Base-by-base conservation (phyloP, 306 rosid species). In the Ormosia emarginata region DNA sequence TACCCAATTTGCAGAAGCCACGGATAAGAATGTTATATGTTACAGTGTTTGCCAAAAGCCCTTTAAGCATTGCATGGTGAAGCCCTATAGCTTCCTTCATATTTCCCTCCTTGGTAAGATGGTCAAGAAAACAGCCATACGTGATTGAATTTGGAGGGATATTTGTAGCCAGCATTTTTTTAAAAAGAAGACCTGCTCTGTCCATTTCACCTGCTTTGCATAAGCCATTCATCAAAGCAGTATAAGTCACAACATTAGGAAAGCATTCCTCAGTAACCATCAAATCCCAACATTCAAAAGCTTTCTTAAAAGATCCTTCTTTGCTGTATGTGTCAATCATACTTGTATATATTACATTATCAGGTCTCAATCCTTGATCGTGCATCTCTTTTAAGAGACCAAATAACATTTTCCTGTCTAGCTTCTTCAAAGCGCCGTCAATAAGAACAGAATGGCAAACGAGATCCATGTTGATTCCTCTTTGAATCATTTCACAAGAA, bases 11-110 rank as follows among this genome's bases (percentile, higher is more conserved):
- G 89, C 94, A 95, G 82, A 91, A 95, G 80, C 97, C 95, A 11
- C 94, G 87, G 47, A 95, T 89, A 62, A 95, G 95, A 79, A 91
- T 90, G 86, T 93, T 95, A 77, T 89, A 95, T 15, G 99, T 89
- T 33, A 88, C 89, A 5, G 95, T 85, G 81, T 90, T 95, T 7
- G 95, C 95, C 37, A 89, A 83, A 81, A 75, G 86, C 57, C 92
- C 91, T 43, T 87, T 82, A 67, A 84, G 88, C 97, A 95, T 89
- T 68, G 87, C 86, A n/a, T 81, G 70, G 80, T 95, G 99, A 67
- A 95, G 87, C 69, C 82, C 88, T n/a, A 75, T 67, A 84, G 99
- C 98, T 82, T 88, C 93, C 81, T 89, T 88, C 91, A 95, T 87
- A 49, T 83, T 79, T 80, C 97, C 99, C 80, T 95, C 92, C 75